These are phyloP conservation scores for Pyrus pyrifolia DNA, from an alignment of 306 rosid species.

Conservation along the genomic window DNA sequence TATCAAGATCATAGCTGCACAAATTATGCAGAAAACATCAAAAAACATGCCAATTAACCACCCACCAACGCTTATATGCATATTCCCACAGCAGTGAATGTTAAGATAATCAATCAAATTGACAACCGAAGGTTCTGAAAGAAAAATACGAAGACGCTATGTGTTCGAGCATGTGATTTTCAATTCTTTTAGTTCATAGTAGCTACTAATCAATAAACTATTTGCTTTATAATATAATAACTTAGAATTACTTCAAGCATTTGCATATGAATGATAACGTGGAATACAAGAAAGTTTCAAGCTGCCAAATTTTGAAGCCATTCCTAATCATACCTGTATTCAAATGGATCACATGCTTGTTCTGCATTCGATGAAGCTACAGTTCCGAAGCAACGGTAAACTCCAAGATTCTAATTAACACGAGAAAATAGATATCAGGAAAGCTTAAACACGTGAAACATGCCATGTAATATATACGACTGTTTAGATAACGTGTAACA, in stretches of 20 bases:
- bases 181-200: neutral
- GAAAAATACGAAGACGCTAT: neutral
- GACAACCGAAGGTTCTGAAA: too few species aligned
- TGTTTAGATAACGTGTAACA: too few species aligned
- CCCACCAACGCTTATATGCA: neutral
- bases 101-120: neutral
- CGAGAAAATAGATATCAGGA: neutral
- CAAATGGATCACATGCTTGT: constrained; percentile 3
- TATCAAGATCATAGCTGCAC: constrained; percentile 22
- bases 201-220: neutral
- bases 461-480: neutral
- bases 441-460: neutral
- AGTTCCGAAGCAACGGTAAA: neutral
- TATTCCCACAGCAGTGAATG: neutral
- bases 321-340: neutral
- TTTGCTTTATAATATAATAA: neutral
- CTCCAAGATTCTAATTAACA: constrained; percentile 4
- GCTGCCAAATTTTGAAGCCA: neutral
- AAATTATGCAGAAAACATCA: neutral
- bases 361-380: neutral
- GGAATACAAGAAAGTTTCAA: neutral
- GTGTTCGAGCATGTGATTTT: neutral
- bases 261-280: too few species aligned
- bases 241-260: neutral
- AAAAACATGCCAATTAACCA: neutral